Percentiles rank a stretch among this genome's conserved stretches.
Conservation (phyloP, 73 alveolate genomes). For the Paramecium octaurelia region DNA sequence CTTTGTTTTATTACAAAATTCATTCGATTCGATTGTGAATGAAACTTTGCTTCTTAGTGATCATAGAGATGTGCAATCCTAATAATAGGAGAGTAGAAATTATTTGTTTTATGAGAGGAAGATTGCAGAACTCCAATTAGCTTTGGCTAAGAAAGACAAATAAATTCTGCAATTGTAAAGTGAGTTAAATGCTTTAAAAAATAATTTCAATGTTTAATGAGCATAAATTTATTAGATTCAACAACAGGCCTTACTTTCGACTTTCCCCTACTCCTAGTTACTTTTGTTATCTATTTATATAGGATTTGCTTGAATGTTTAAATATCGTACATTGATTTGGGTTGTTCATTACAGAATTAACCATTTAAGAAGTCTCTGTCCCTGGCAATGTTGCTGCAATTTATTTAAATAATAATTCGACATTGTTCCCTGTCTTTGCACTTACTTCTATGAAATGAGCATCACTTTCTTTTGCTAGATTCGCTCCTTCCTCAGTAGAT, state of each 20-base stretch:
- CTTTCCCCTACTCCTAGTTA: neutral
- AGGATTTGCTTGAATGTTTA: neutral
- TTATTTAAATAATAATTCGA: slow-evolving; percentile 70
- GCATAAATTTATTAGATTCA: neutral
- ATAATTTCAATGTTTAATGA: neutral
- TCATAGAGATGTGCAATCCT: neutral
- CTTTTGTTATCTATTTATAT: neutral
- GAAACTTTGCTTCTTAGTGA: neutral
- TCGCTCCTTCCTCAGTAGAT: slow-evolving; percentile 74
- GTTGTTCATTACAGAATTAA: slow-evolving; percentile 30
- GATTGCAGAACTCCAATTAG: neutral
- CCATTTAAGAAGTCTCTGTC: slow-evolving; percentile 46
- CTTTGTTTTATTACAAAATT: neutral
- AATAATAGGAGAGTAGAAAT: neutral
- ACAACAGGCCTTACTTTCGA: neutral
- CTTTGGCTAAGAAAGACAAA: neutral
- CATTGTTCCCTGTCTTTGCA: slow-evolving; percentile 83
- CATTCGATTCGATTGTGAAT: neutral
- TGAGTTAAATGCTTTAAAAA: neutral
- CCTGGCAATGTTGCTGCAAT: slow-evolving; percentile 75
- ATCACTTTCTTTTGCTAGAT: slow-evolving; percentile 77
- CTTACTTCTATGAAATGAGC: slow-evolving; percentile 81
- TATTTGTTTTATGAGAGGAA: neutral
- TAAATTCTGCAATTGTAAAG: neutral
- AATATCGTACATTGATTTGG: neutral